Evolutionary conservation across 2,329 filamentous ascomycete species (phyloP), one percentile per base, ranked within the genome.

Genomic region (Huntiella decipiens): DNA sequence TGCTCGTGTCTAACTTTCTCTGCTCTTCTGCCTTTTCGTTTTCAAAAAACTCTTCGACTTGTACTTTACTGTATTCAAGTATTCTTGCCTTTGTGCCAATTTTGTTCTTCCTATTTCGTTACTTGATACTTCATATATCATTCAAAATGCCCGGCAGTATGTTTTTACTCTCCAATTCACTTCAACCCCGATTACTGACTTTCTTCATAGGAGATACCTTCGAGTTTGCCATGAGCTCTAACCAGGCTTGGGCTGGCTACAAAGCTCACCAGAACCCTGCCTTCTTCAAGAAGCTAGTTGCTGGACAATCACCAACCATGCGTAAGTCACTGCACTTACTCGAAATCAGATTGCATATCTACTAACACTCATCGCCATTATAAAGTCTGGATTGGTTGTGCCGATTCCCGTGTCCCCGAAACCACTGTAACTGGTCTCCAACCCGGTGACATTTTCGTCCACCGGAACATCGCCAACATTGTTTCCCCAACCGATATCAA

Each of bases 401-500:
- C 82, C 55, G 85, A 92, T 66, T 84, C 79, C 35, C 81, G 85
- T 52, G 79, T 83, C 53, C 84, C 85, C 1, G 85, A 91, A 62
- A 88, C 82, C 4, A 85, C 78, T 42, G 71, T 93, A 56, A 71
- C 87, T 22, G 78, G 80, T 56, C 70, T 85, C 49, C 71, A 83
- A 56, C 82, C 84, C 3, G 84, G 85, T 49, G 83, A 92, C 55
- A 77, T 92, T 53, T 92, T 92, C 60, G 80, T 85, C 44, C 84
- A 92, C 67, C 81, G 85, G 58, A 92, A 92, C 66, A 87, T 93
- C 59, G 84, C 82, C 61, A 92, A 92, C 65, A 74, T 88, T 56
- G 64, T 92, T 52, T 75, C 77, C 48, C 66, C 77, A 15, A 77
- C 75, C 54, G 85, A 93, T 59, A 72, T 88, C 59, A 83, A 75